Conservation (phyloP, 306 rosid species). For the Arachis hypogaea region DNA sequence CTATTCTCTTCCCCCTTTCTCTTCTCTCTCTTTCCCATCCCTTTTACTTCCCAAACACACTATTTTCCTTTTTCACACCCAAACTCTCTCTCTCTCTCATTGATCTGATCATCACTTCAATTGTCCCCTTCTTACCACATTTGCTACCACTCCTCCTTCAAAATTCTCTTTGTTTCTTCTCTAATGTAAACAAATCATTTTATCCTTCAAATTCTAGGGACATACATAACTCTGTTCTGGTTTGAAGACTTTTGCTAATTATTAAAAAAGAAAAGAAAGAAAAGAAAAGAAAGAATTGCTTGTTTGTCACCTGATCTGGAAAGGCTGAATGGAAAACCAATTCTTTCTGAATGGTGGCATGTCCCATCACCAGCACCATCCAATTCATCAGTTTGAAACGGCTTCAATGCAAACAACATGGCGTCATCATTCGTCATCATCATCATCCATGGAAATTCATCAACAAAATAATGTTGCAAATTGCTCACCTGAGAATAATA, state of each 20-base stretch:
- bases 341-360: conserved; percentile 56
- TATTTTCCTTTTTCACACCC: conserved; percentile 30
- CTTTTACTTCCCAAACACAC: conserved; percentile 28
- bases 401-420: conserved; percentile 41
- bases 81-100: neutral
- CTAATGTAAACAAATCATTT: conserved; percentile 42
- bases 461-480: conserved; percentile 35
- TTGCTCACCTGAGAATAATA: conserved; percentile 49
- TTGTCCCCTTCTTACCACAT: conserved; percentile 38
- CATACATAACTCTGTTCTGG: neutral
- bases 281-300: too few species aligned
- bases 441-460: conserved; percentile 63
- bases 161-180: conserved; percentile 34
- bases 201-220: conserved; percentile 12
- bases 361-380: conserved; percentile 23
- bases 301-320: conserved; percentile 19
- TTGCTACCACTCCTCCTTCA: conserved; percentile 16
- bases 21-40: conserved; percentile 22
- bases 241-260: too few species aligned
- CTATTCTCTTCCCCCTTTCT: conserved; percentile 45
- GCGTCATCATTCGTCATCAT: conserved; percentile 5
- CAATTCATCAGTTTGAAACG: conserved; percentile 54
- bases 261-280: too few species aligned
- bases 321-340: conserved; percentile 51
- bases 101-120: conserved; percentile 8